phyloP scores from a whole-genome alignment of 2,329 filamentous ascomycete genomes.

The Calonectria hongkongensis region DNA sequence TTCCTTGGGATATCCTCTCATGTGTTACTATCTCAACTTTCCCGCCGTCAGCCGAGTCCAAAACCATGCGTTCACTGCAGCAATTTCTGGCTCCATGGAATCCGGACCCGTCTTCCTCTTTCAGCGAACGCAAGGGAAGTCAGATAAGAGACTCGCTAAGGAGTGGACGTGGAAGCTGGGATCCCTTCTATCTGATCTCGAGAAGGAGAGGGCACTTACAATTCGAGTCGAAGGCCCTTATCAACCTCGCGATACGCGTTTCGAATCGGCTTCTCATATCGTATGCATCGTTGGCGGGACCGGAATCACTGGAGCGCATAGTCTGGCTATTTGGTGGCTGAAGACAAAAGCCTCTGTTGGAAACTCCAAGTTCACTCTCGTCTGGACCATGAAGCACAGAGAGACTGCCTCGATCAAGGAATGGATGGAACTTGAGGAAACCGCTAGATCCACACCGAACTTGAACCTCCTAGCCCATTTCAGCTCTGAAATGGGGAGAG shows the following conservation, averaged over 20 bases:
- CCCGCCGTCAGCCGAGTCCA: slow-evolving; percentile 34
- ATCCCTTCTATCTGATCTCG: background rate
- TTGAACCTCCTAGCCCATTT: slow-evolving; percentile 23
- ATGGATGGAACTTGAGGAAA: slow-evolving; percentile 27
- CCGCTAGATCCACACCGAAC: background rate
- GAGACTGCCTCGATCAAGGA: slow-evolving; percentile 25
- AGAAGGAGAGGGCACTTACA: background rate
- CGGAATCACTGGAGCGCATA: slow-evolving; percentile 30
- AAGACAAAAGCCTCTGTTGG: background rate
- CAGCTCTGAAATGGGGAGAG: slow-evolving; percentile 20
- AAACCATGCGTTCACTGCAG: slow-evolving; percentile 38
- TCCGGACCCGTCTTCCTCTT: slow-evolving; percentile 35
- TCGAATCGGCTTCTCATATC: slow-evolving; percentile 33
- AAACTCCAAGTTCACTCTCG: slow-evolving; percentile 28
- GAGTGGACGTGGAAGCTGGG: slow-evolving; percentile 38
- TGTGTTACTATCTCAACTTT: slow-evolving; percentile 36
- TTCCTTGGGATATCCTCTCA: slow-evolving; percentile 19
- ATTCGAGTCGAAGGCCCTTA: slow-evolving; percentile 33
- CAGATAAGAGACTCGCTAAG: slow-evolving; percentile 18
- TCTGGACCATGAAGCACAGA: slow-evolving; percentile 33
- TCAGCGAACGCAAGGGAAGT: slow-evolving; percentile 24
- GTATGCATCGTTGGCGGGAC: slow-evolving; percentile 37
- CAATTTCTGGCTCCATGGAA: background rate
- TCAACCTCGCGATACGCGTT: slow-evolving; percentile 14
- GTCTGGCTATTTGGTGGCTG: slow-evolving; percentile 34